Base-by-base conservation (phyloP, 768 basidiomycete species). In the Termitomyces sp. region DNA sequence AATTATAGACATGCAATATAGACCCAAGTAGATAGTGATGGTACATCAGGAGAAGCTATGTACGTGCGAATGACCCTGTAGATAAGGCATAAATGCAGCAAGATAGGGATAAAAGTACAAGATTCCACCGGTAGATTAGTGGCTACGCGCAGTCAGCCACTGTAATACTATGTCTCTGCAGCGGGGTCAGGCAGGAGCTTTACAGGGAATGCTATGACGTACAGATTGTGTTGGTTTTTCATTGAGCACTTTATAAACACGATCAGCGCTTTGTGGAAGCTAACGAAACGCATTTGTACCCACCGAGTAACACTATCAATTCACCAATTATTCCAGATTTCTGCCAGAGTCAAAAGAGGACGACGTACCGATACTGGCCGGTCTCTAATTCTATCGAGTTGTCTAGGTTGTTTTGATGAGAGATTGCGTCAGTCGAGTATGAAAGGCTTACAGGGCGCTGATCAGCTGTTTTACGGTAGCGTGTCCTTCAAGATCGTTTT, bases 181-280 rank as follows among this genome's bases (percentile, higher is more conserved):
- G 41, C 57, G 43, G 37, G 14, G 41, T 53, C n/a, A 43, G 22
- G 22, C 29, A 3, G 37, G 29, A 47, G 46, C 48, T 31, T 37
- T 12, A n/a, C 6, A n/a, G 22, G 24, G 18, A 36, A 37, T 20
- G 44, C 53, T 20, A 27, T 27, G 34, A 69, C 89, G 55, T 63
- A 90, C 88, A 97, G 74, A 68, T 97, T 97, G 70, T 97, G 93
- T 70, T 92, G 90, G 66, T 87, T 94, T 72, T 94, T 95, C 88
- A 96, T 95, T 2, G 93, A 97, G 69, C 94, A 96, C 94, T 97
- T 64, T 20, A 41, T 0, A 48, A 24, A 48, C 52, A 37, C 51
- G 27, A 49, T 47, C 34, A 44, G 53, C 24, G 26, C 60, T 43
- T 56, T 59, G 24, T 16, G 46, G 5, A 36, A 32, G 18, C 7